Evolutionary conservation across 495 filamentous ascomycete species (phyloP).

Genomic region (Tuber calosporum): DNA sequence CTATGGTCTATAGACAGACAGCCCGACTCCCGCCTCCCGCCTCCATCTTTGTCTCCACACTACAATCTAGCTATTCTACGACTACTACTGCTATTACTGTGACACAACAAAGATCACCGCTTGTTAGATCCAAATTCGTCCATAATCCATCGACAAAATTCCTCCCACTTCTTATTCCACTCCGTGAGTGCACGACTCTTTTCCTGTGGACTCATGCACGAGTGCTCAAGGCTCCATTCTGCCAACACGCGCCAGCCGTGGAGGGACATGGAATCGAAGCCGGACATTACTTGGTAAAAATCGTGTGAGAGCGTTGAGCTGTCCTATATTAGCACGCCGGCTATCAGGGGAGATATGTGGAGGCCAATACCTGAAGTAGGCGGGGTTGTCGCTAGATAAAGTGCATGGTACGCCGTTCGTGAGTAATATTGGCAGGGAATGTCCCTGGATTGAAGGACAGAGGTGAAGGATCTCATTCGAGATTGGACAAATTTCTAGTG

Average conservation of each 20-base stretch:
- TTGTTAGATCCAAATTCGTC: slow-evolving; percentile 56
- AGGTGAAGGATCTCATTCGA: slow-evolving; percentile 73
- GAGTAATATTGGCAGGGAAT: slow-evolving; percentile 72
- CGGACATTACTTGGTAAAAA: slow-evolving; percentile 82
- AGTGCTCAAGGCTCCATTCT: slow-evolving; percentile 69
- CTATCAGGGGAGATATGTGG: background rate
- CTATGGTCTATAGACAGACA: background rate
- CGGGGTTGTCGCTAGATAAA: slow-evolving; percentile 77
- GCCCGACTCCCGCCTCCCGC: background rate
- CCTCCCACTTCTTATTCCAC: slow-evolving; percentile 75
- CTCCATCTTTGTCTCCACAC: background rate
- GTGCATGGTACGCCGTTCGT: slow-evolving; percentile 68
- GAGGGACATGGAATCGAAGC: slow-evolving; percentile 71
- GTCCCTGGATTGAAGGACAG: slow-evolving; percentile 62
- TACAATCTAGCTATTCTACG: background rate
- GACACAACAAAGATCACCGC: background rate
- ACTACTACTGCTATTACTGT: background rate
- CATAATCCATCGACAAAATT: slow-evolving; percentile 82
- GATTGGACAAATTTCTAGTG: slow-evolving; percentile 77
- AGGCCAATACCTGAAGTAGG: slow-evolving; percentile 40
- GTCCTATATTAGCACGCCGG: background rate
- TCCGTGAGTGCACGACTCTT: slow-evolving; percentile 71
- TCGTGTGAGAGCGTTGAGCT: slow-evolving; percentile 58
- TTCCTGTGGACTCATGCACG: background rate
- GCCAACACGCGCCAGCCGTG: slow-evolving; percentile 72